These are phyloP conservation scores for Lactarius sanguifluus DNA, from an alignment of 768 basidiomycete genomes.

Conservation along the genomic window DNA sequence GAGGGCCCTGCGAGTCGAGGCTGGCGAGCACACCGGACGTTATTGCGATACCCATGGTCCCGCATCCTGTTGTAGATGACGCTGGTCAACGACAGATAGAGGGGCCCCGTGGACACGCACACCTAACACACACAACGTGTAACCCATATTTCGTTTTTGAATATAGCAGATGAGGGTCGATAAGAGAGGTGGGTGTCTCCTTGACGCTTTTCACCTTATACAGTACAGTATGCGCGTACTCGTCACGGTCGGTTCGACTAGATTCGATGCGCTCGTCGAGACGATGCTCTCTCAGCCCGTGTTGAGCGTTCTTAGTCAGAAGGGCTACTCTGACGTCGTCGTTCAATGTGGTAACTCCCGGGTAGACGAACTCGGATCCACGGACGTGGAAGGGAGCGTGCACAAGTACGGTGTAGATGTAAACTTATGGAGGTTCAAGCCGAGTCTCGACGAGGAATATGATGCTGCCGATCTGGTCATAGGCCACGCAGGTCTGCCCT, in stretches of 20 bases:
- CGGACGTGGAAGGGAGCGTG: slow-evolving; percentile 21
- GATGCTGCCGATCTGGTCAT: slow-evolving; percentile 74
- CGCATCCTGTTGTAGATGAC: slow-evolving; percentile 70
- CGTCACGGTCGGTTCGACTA: slow-evolving; percentile 88
- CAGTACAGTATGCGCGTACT: slow-evolving; percentile 46
- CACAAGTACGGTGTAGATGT: slow-evolving; percentile 49
- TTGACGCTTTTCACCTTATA: neutral
- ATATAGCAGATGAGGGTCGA: slow-evolving; percentile 10
- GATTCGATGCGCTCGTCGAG: slow-evolving; percentile 74
- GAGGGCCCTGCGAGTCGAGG: slow-evolving; percentile 52
- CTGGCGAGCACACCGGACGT: slow-evolving; percentile 89
- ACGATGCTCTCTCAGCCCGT: slow-evolving; percentile 56
- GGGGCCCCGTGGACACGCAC: slow-evolving; percentile 16
- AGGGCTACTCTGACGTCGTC: slow-evolving; percentile 59
- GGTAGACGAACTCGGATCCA: slow-evolving; percentile 39
- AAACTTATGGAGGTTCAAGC: slow-evolving; percentile 72
- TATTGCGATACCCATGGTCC: slow-evolving; percentile 97
- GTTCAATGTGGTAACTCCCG: slow-evolving; percentile 79
- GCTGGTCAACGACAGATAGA: slow-evolving; percentile 27
- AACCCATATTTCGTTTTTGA: slow-evolving; percentile 62
- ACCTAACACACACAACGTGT: slow-evolving; percentile 90
- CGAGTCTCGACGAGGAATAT: slow-evolving; percentile 66
- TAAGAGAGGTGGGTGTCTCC: slow-evolving; percentile 2
- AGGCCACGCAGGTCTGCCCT: slow-evolving; percentile 82
- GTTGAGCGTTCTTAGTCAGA: slow-evolving; percentile 49